phyloP scores from a whole-genome alignment of 2,329 filamentous ascomycete species.

The Ramularia endophylla region DNA sequence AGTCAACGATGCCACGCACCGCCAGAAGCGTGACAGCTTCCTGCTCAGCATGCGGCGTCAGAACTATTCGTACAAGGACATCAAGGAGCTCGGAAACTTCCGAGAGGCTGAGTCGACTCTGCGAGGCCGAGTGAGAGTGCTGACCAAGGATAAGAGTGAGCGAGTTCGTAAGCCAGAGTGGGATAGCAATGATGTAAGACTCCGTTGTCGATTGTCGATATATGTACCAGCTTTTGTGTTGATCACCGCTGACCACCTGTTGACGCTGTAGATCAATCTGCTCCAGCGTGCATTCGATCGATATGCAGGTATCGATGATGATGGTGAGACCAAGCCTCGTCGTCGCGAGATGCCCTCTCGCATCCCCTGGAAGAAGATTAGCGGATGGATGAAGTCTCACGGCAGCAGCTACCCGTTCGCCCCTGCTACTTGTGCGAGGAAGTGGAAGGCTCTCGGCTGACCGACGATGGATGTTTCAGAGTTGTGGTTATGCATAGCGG shows the following conservation, averaged over 20 bases:
- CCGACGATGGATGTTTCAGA: not conserved
- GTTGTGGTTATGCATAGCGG: not conserved
- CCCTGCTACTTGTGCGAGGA: constrained; percentile 57
- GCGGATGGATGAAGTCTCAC: constrained; percentile 46
- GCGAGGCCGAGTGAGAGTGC: constrained; percentile 58
- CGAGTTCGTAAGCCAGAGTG: constrained; percentile 63
- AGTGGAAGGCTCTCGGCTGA: constrained; percentile 44
- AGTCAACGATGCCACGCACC: constrained; percentile 13
- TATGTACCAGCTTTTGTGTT: not conserved
- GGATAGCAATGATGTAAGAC: constrained; percentile 58
- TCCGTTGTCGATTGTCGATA: not conserved
- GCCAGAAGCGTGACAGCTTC: constrained; percentile 22
- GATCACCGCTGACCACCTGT: constrained; percentile 7
- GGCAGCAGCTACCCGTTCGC: constrained; percentile 56
- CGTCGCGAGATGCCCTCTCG: constrained; percentile 7
- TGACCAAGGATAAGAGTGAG: constrained; percentile 58
- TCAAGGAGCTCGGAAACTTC: constrained; percentile 51
- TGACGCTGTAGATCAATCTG: constrained; percentile 23
- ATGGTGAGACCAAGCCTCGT: constrained; percentile 3
- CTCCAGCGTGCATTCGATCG: constrained; percentile 20
- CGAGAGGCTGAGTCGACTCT: constrained; percentile 65
- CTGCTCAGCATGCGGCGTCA: constrained; percentile 50
- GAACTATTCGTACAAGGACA: constrained; percentile 61
- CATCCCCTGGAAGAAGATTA: constrained; percentile 56
- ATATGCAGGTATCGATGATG: constrained; percentile 7